Conservation (phyloP, 176 grass and related monocot genomes). For the Pharus latifolius region DNA sequence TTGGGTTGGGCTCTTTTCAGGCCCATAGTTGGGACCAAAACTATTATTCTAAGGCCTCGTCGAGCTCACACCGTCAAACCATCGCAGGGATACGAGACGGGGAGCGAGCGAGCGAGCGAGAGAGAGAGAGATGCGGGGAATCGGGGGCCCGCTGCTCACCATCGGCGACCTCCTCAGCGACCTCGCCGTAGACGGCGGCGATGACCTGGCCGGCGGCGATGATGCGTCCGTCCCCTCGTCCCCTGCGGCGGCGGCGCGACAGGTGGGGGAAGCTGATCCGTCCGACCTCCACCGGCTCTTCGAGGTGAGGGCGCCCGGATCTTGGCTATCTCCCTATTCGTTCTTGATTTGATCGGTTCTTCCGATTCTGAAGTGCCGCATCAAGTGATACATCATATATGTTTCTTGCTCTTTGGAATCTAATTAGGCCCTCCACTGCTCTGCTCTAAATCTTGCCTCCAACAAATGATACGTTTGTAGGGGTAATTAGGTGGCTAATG, state of each 20-base stretch:
- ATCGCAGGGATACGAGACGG: too few relatives aligned
- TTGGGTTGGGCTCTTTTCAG: too few relatives aligned
- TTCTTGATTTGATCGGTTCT: neutral
- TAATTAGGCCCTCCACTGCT: too few relatives aligned
- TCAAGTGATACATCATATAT: neutral
- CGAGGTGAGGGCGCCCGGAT: conserved; percentile 21
- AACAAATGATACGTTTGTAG: neutral
- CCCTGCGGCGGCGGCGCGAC: neutral
- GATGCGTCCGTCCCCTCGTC: neutral
- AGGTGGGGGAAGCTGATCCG: conserved; percentile 14
- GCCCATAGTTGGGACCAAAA: too few relatives aligned
- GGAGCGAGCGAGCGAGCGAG: neutral
- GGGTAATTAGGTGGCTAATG: too few relatives aligned
- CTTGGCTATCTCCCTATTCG: neutral
- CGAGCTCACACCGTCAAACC: too few relatives aligned
- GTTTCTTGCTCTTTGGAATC: neutral
- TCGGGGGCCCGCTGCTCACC: conserved; percentile 78
- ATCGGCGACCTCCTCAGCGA: conserved; percentile 69
- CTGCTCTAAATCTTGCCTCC: neutral
- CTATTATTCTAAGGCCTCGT: too few relatives aligned
- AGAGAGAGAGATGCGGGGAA: conserved; percentile 45
- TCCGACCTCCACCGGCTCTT: conserved; percentile 47
- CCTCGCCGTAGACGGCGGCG: conserved; percentile 48
- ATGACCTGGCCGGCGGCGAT: conserved; percentile 2
- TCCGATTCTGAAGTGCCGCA: too few relatives aligned